These are phyloP conservation scores for Metarhizium robertsii DNA, from an alignment of 2,329 filamentous ascomycete genomes.

Conservation along the genomic window DNA sequence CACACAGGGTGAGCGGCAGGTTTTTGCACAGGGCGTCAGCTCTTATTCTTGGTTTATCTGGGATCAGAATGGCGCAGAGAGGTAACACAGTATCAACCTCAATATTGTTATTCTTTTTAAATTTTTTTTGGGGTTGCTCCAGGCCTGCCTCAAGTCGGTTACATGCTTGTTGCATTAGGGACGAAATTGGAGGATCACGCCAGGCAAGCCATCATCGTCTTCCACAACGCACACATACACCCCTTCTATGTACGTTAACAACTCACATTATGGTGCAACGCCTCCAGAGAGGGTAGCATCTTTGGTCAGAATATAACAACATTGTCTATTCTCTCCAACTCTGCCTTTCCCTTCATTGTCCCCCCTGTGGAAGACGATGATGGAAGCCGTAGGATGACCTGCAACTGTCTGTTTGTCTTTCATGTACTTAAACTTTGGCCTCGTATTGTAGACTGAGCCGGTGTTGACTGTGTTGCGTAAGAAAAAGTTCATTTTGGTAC, in stretches of 20 bases:
- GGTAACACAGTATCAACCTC: slow-evolving; percentile 6
- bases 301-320: slow-evolving; percentile 34
- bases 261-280: slow-evolving; percentile 20
- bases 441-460: slow-evolving; percentile 5
- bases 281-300: slow-evolving; percentile 21
- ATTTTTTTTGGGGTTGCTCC: slow-evolving; percentile 8
- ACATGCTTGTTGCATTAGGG: slow-evolving; percentile 3
- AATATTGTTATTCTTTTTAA: slow-evolving; percentile 7
- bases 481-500: background rate
- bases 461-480: slow-evolving; percentile 11
- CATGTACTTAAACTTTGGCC: slow-evolving; percentile 7
- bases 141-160: slow-evolving; percentile 3
- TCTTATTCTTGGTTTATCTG: slow-evolving; percentile 13
- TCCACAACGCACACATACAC: slow-evolving; percentile 33
- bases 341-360: slow-evolving; percentile 24
- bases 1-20: slow-evolving; percentile 15
- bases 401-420: slow-evolving; percentile 6
- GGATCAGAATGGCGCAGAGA: slow-evolving; percentile 12
- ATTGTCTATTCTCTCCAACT: slow-evolving; percentile 27
- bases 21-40: slow-evolving; percentile 21
- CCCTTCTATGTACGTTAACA: slow-evolving; percentile 58
- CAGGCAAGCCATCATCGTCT: slow-evolving; percentile 65
- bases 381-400: slow-evolving; percentile 47
- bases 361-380: slow-evolving; percentile 51
- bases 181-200: slow-evolving; percentile 23